Conservation (phyloP, 2,329 filamentous ascomycete species). For the Trichoderma gracile region DNA sequence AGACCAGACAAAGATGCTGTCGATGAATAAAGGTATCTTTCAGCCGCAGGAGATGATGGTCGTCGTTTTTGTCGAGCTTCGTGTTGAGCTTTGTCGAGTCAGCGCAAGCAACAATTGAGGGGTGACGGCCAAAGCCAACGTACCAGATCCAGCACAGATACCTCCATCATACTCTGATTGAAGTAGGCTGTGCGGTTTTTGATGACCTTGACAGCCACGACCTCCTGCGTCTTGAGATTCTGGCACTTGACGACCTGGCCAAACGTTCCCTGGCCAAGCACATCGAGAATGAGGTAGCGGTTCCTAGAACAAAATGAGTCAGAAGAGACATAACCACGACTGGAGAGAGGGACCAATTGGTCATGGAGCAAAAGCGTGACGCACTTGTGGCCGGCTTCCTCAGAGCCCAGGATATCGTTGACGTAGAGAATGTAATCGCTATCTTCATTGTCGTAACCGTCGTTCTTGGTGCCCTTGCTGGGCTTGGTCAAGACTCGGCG, state of each 20-base stretch:
- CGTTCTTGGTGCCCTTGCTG: conserved; percentile 97
- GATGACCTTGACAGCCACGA: conserved; percentile 98
- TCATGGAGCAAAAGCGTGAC: conserved; percentile 34
- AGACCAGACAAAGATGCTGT: conserved; percentile 94
- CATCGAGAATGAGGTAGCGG: conserved; percentile 93
- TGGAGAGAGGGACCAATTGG: background rate
- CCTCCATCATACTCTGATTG: conserved; percentile 99
- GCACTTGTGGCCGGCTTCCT: conserved; percentile 96
- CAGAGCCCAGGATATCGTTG: conserved; percentile 95
- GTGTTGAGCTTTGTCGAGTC: conserved; percentile 71
- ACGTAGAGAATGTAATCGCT: conserved; percentile 99
- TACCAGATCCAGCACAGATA: conserved; percentile 93
- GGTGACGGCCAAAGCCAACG: conserved; percentile 30
- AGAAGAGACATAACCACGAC: background rate
- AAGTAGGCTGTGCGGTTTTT: conserved; percentile 99
- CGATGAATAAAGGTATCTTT: conserved; percentile 98
- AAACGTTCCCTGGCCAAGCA: conserved; percentile 95
- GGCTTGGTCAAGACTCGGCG: conserved; percentile 95
- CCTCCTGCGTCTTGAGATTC: conserved; percentile 96
- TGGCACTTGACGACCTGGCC: conserved; percentile 99
- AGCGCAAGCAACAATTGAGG: background rate
- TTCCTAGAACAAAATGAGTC: conserved; percentile 58
- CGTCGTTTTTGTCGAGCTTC: conserved; percentile 98
- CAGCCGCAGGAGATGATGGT: conserved; percentile 89
- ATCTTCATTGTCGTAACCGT: conserved; percentile 98